Percentiles rank a stretch among this genome's conserved stretches.
Evolutionary conservation across 768 basidiomycete genomes (phyloP).

Genomic region (Fomitopsis serialis): DNA sequence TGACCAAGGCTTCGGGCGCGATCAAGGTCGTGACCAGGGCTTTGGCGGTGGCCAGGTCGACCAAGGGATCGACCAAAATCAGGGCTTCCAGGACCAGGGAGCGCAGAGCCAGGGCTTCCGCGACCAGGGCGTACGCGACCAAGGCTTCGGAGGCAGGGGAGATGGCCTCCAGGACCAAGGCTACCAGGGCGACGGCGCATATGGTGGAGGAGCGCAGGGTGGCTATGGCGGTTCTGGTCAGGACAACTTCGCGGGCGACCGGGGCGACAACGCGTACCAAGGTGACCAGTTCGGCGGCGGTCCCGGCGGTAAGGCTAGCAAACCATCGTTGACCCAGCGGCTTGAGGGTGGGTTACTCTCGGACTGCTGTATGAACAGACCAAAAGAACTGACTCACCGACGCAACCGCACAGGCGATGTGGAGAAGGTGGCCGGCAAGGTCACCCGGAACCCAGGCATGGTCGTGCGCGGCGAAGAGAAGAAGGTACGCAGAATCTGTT

Average conservation of each 20-base stretch:
- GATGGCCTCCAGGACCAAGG: neutral
- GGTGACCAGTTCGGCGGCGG: neutral
- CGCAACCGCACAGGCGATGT: slow-evolving; percentile 1
- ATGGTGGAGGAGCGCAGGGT: neutral
- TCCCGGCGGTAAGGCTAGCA: neutral
- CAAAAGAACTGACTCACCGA: too few species aligned
- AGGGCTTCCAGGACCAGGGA: neutral
- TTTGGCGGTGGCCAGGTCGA: neutral
- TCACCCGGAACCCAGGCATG: slow-evolving; percentile 8
- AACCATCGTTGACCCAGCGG: neutral
- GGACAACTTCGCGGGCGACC: neutral
- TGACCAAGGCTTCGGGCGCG: neutral
- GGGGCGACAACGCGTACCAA: neutral
- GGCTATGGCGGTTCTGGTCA: neutral
- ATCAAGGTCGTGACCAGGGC: neutral
- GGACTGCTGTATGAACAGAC: too few species aligned
- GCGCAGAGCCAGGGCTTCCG: neutral
- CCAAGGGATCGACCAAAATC: neutral
- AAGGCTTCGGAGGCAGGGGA: neutral
- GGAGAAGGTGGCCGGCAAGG: slow-evolving; percentile 8
- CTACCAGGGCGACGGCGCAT: neutral
- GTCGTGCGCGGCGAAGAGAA: slow-evolving; percentile 12
- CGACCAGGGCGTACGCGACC: neutral
- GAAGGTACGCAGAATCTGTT: slow-evolving; percentile 6
- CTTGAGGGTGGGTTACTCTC: neutral